Base-by-base conservation (phyloP, 768 basidiomycete species). In the Auriculariales sp. region DNA sequence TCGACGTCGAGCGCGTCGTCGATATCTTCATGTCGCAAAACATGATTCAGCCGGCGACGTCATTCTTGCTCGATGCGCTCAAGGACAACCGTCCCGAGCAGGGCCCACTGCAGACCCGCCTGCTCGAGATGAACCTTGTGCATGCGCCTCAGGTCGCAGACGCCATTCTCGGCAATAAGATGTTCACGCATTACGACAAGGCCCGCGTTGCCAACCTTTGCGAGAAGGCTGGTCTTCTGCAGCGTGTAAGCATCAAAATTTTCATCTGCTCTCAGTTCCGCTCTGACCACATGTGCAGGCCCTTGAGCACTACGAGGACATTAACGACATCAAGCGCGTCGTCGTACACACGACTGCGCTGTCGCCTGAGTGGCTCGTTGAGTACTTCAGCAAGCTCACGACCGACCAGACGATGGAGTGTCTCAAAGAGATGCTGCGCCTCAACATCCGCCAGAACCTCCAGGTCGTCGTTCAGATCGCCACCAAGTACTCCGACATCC, bases 11-110 rank as follows among this genome's bases (percentile, higher is more conserved):
- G 64, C 72, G 93, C 48, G 93, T 97, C 49, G 92, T 97, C 53
- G 95, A 99, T 59, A 95, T 98, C 58, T 98, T 99, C 73, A 95
- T 97, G 91, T 85, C 86, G 0, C 93, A 95, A 63, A 98, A 97
- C 68, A 90, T 98, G 91, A 93, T 98, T 51, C 95, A 98, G 64
- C 94, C 93, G 17, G 95, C 95, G 4, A 99, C 95, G 0, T 93
- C 91, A 1, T 98, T 99, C 81, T 70, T 98, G 45, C 69, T 99
- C 52, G 95, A 98, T 61, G 95, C 93, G 19, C 73, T 99, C 58
- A 98, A 99, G 71, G 95, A 99, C 50, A 98, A 99, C 71, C 86
- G 86, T 62, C 88, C 93, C 0, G 95, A 99, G 64, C 94, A 99
- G 61, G 94, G 80, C 0, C 91, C 84, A 56, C 70, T 99, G 12